A percentile compares a stretch with the other conserved stretches of the same genome.
Conservation (phyloP, 179 eudicot genomes). For the Silene vulgaris region DNA sequence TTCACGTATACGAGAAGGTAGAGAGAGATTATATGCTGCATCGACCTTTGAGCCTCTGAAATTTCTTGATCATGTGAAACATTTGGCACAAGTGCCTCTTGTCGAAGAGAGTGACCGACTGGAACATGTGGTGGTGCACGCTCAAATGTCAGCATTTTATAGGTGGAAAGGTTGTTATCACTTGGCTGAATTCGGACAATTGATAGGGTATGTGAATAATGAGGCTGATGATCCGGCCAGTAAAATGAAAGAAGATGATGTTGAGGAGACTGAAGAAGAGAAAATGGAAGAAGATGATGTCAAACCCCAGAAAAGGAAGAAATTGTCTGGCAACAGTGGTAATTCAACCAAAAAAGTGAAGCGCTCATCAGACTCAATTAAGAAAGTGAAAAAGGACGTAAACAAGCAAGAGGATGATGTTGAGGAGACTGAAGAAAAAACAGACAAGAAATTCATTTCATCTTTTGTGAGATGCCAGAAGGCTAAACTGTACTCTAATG, state of each 20-base stretch:
- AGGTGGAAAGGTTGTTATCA: slow-evolving; percentile 38
- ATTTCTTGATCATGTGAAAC: slow-evolving; percentile 37
- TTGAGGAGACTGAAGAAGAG: no score
- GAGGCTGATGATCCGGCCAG: slow-evolving; percentile 24
- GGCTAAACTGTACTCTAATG: slow-evolving; percentile 21
- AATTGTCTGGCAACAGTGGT: slow-evolving; percentile 22
- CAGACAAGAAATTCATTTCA: slow-evolving; percentile 19
- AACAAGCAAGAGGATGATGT: slow-evolving; percentile 20
- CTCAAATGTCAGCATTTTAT: slow-evolving; percentile 33
- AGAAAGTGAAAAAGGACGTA: slow-evolving; percentile 19
- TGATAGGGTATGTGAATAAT: slow-evolving; percentile 33
- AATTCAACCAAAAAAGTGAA: slow-evolving; percentile 34
- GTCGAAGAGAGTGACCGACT: slow-evolving; percentile 24
- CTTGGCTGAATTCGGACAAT: slow-evolving; percentile 32
- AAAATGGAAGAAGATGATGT: slow-evolving; percentile 24
- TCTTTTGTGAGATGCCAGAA: slow-evolving; percentile 30
- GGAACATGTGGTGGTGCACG: slow-evolving; percentile 27
- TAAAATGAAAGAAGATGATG: slow-evolving; percentile 17
- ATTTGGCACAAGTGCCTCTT: slow-evolving; percentile 40
- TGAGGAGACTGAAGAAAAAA: slow-evolving; percentile 22
- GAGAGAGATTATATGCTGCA: slow-evolving; percentile 42
- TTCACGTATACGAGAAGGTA: slow-evolving; percentile 29
- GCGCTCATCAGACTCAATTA: slow-evolving; percentile 29
- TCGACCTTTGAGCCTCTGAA: slow-evolving; percentile 45
- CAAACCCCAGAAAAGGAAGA: slow-evolving; percentile 38